Percentiles rank a stretch among this genome's conserved stretches.
phyloP scores from a whole-genome alignment of 257 asterid genomes.

The Solanum medicagineum region DNA sequence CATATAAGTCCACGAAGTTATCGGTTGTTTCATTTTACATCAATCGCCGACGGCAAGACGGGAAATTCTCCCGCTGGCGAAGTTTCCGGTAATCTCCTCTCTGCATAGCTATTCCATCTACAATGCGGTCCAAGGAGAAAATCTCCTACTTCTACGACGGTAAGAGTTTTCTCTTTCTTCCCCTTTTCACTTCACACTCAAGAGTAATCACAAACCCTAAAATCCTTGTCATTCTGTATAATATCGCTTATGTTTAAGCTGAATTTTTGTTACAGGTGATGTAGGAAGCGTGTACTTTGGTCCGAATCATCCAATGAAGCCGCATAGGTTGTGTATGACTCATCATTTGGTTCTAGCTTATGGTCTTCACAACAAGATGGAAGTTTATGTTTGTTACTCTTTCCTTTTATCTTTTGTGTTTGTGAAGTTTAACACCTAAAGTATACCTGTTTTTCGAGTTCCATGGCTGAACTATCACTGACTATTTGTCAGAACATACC shows the following conservation, averaged over 20 bases:
- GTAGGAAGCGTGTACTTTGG: slow-evolving; percentile 96
- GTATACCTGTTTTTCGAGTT: background rate
- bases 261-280: slow-evolving; percentile 54
- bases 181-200: background rate
- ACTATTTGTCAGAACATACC: background rate
- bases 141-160: slow-evolving; percentile 95
- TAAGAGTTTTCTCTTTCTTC: slow-evolving; percentile 5
- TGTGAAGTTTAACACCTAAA: background rate
- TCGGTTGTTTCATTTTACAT: background rate
- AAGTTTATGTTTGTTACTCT: slow-evolving; percentile 61
- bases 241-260: background rate
- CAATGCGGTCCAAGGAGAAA: slow-evolving; percentile 80
- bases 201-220: background rate
- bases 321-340: slow-evolving; percentile 97
- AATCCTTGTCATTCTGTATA: background rate
- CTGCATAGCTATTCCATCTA: background rate
- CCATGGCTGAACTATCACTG: background rate
- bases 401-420: background rate
- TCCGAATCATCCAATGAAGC: slow-evolving; percentile 99
- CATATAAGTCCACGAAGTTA: background rate
- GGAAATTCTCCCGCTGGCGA: background rate
- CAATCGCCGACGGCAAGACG: background rate
- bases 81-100: background rate
- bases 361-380: slow-evolving; percentile 93
- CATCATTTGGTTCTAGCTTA: slow-evolving; percentile 92